These are phyloP conservation scores for Alternaria ethzedia DNA, from an alignment of 2,329 filamentous ascomycete species.

Conservation along the genomic window DNA sequence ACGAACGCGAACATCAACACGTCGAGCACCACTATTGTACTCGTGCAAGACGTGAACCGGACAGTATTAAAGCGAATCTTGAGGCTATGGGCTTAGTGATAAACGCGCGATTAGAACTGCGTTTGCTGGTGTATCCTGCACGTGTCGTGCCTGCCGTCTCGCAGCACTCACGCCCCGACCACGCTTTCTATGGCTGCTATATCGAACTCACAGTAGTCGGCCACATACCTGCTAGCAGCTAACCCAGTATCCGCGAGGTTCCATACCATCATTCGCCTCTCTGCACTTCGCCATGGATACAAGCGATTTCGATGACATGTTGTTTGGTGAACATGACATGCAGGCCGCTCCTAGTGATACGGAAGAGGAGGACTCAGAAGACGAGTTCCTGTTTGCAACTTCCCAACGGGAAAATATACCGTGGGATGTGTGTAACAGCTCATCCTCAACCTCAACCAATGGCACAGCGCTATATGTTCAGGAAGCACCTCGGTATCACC, in stretches of 20 bases:
- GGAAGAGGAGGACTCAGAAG: constrained; percentile 21
- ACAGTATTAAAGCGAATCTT: background rate
- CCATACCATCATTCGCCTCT: background rate
- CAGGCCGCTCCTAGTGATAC: constrained; percentile 21
- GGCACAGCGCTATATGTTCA: background rate
- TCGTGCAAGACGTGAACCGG: background rate
- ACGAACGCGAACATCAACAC: background rate
- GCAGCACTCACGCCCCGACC: background rate
- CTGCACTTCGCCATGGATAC: constrained; percentile 27
- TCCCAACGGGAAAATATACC: constrained; percentile 5
- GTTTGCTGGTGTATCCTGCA: background rate
- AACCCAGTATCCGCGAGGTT: background rate
- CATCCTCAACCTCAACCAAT: background rate
- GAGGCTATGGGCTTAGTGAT: background rate
- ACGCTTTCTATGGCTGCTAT: constrained; percentile 3
- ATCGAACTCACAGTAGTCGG: background rate
- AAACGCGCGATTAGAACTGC: background rate
- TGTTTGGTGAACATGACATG: constrained; percentile 31
- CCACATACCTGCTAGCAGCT: background rate
- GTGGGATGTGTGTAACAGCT: constrained; percentile 9
- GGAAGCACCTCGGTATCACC: background rate
- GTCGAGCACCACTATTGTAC: background rate
- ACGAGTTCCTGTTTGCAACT: constrained; percentile 30
- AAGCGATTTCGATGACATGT: constrained; percentile 36
- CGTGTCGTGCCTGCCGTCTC: background rate